Conservation (phyloP, 768 basidiomycete species). For the Boletus fagicola region DNA sequence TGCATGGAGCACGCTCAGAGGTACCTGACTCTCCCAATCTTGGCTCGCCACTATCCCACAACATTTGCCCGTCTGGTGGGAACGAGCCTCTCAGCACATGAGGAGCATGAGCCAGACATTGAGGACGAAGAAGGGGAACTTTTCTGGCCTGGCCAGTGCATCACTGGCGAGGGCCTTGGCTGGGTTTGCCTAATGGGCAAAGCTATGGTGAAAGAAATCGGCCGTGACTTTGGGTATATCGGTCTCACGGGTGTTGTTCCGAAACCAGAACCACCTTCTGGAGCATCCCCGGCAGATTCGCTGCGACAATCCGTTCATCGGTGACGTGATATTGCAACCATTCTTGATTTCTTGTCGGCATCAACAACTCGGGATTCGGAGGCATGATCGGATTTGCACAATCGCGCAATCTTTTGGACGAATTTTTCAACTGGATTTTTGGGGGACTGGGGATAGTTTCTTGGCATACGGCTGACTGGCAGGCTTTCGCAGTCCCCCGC, state of each 20-base stretch:
- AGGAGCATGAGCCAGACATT: conserved; percentile 79
- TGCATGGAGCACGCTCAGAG: conserved; percentile 49
- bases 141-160: conserved; percentile 77
- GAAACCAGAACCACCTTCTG: conserved; percentile 50
- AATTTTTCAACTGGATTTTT: conserved; percentile 26
- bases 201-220: conserved; percentile 82
- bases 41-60: conserved; percentile 70
- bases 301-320: conserved; percentile 34
- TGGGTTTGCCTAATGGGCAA: conserved; percentile 89
- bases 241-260: conserved; percentile 72
- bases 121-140: conserved; percentile 85
- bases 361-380: conserved; percentile 26
- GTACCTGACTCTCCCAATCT: conserved; percentile 60
- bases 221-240: conserved; percentile 69
- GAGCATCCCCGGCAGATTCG: conserved; percentile 31
- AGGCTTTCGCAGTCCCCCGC: conserved; percentile 11
- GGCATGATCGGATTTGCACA: conserved; percentile 28
- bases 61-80: conserved; percentile 75
- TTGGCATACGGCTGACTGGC: conserved; percentile 18
- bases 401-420: conserved; percentile 26
- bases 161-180: conserved; percentile 74
- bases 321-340: conserved; percentile 17
- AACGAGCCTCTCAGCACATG: conserved; percentile 56
- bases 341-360: conserved; percentile 32
- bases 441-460: conserved; percentile 17